phyloP scores from a whole-genome alignment of 306 rosid genomes.

The Castanea mollissima region DNA sequence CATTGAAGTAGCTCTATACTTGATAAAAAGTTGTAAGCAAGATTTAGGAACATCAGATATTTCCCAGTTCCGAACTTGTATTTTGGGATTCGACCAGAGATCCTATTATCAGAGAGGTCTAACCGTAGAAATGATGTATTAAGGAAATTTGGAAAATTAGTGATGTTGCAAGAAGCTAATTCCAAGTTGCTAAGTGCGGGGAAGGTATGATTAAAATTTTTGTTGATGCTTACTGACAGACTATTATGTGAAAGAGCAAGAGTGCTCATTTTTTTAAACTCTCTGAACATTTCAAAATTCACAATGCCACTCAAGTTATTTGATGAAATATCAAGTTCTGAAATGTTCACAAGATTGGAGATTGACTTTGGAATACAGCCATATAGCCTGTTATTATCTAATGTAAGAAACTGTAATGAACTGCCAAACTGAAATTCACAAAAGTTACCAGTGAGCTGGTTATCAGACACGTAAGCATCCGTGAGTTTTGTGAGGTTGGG shows the following conservation, averaged over 20 bases:
- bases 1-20: neutral
- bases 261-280: neutral
- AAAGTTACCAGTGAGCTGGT: neutral
- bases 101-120: no score
- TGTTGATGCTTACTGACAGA: neutral
- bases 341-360: constrained; percentile 5
- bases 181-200: accelerated
- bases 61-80: no score
- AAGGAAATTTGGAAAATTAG: constrained; percentile 21
- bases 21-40: constrained; percentile 21
- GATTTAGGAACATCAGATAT: neutral
- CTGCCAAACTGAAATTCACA: no score
- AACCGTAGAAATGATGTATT: neutral
- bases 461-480: no score
- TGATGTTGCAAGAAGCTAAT: constrained; percentile 23
- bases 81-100: no score
- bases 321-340: accelerated
- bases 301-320: constrained; percentile 14
- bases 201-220: neutral
- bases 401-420: neutral
- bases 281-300: neutral
- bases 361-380: constrained; percentile 18
- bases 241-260: constrained; percentile 1
- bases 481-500: no score
- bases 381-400: neutral